phyloP scores from a whole-genome alignment of 495 filamentous ascomycete species.

The Glonium stellatum region DNA sequence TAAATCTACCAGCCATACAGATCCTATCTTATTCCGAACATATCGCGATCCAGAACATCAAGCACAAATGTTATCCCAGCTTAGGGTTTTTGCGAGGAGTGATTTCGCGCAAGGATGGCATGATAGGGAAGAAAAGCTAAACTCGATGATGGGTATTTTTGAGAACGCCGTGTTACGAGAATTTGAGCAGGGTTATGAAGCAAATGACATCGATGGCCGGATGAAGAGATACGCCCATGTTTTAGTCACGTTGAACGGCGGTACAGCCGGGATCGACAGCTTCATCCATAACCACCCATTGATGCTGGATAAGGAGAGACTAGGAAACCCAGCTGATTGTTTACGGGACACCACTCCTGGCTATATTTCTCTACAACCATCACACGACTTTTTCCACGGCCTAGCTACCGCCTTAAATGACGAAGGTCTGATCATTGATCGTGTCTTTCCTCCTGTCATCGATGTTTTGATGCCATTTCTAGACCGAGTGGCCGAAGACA shows the following conservation, averaged over 20 bases:
- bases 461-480: constrained; percentile 71
- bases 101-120: constrained; percentile 71
- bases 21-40: constrained; percentile 75
- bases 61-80: constrained; percentile 76
- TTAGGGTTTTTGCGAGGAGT: constrained; percentile 68
- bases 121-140: constrained; percentile 61
- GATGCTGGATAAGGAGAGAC: constrained; percentile 60
- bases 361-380: constrained; percentile 65
- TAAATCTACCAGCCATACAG: constrained; percentile 62
- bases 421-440: constrained; percentile 73
- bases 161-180: constrained; percentile 84
- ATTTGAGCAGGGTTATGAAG: constrained; percentile 83
- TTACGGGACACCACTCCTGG: constrained; percentile 53
- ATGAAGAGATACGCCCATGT: constrained; percentile 89
- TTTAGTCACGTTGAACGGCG: constrained; percentile 74
- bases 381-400: constrained; percentile 70
- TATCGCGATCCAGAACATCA: constrained; percentile 84
- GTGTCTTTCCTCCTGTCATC: constrained; percentile 72
- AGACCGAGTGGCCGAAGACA: constrained; percentile 74
- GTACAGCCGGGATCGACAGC: constrained; percentile 65
- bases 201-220: constrained; percentile 78
- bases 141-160: constrained; percentile 72
- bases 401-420: constrained; percentile 71
- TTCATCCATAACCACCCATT: constrained; percentile 86
- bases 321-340: constrained; percentile 77